Conservation (phyloP, 371 early-diverging fungal genomes). For the Saksenaea oblongispora region DNA sequence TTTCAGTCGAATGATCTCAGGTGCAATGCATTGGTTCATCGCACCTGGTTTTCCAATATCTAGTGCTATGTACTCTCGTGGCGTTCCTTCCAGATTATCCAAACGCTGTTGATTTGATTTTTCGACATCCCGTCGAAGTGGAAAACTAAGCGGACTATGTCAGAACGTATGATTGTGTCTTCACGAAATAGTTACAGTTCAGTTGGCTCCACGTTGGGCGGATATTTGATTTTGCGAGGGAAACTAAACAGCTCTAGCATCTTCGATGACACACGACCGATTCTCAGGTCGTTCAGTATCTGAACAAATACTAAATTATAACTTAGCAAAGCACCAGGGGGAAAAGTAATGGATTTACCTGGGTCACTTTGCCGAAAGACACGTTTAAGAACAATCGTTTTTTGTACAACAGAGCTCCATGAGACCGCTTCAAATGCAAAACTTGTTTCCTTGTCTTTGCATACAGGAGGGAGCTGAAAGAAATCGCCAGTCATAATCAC, state of each 20-base stretch:
- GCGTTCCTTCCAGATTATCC: constrained; percentile 43
- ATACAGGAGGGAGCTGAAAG: constrained; percentile 91
- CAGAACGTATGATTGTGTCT: not conserved
- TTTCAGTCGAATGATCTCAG: constrained; percentile 65
- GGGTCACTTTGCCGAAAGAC: constrained; percentile 60
- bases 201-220: constrained; percentile 71
- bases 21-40: constrained; percentile 58
- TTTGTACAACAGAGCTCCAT: constrained; percentile 61
- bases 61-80: constrained; percentile 31
- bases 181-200: constrained; percentile 67
- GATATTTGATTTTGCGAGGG: constrained; percentile 44
- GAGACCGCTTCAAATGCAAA: constrained; percentile 77
- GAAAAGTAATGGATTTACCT: constrained; percentile 34
- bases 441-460: constrained; percentile 25
- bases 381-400: constrained; percentile 49
- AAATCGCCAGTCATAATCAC: constrained; percentile 88
- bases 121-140: constrained; percentile 74
- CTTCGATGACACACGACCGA: constrained; percentile 55
- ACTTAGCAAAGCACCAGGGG: constrained; percentile 5
- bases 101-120: constrained; percentile 63
- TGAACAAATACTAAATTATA: constrained; percentile 45
- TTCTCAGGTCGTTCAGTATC: constrained; percentile 68
- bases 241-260: constrained; percentile 52
- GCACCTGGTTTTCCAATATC: constrained; percentile 39
- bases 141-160: constrained; percentile 27